phyloP scores from a whole-genome alignment of 176 grass and related monocot species.

The Lolium rigidum region DNA sequence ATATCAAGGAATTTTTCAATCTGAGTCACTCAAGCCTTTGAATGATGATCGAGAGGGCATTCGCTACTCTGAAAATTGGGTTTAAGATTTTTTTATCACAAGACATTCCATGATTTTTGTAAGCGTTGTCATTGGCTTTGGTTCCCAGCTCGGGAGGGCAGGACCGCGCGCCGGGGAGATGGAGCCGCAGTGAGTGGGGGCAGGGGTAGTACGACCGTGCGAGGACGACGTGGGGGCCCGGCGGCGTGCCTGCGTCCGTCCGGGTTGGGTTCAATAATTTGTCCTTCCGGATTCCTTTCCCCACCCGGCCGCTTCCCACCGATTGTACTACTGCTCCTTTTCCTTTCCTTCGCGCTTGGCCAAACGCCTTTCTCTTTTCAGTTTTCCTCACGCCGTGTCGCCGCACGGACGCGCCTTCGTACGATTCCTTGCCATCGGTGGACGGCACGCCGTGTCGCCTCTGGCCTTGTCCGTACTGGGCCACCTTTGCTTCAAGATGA shows the following conservation, averaged over 20 bases:
- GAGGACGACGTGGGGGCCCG: slow-evolving; percentile 5
- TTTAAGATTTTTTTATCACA: too few species aligned
- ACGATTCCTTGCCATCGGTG: not conserved
- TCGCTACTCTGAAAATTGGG: too few species aligned
- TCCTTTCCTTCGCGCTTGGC: too few species aligned
- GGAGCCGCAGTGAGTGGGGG: not conserved
- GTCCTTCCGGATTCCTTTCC: slow-evolving; percentile 47
- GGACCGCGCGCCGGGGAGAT: not conserved
- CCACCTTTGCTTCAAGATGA: not conserved
- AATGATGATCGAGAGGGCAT: too few species aligned
- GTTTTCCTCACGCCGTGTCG: not conserved
- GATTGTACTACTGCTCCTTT: not conserved
- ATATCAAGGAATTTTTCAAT: too few species aligned
- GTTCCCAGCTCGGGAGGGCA: not conserved
- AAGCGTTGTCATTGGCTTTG: too few species aligned
- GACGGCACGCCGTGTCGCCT: not conserved
- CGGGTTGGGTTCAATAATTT: slow-evolving; percentile 42
- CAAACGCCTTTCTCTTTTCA: not conserved
- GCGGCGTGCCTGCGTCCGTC: not conserved
- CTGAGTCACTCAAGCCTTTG: too few species aligned
- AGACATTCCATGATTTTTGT: too few species aligned
- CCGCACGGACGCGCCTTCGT: not conserved
- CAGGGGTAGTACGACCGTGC: not conserved
- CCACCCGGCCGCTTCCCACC: not conserved
- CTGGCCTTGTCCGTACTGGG: not conserved